Conservation (phyloP, 108 stramenopile genomes). For the Cyclotella atomus region DNA sequence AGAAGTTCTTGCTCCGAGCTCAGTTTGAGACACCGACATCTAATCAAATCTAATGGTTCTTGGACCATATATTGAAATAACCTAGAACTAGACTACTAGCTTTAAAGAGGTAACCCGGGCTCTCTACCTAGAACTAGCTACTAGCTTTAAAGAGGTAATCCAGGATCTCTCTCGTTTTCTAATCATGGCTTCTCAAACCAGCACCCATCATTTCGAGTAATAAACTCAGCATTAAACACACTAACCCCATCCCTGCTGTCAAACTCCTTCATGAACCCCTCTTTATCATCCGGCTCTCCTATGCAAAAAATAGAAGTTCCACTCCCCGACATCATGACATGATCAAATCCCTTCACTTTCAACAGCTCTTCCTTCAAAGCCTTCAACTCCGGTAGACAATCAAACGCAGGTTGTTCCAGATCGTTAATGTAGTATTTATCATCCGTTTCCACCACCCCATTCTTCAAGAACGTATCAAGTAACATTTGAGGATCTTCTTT, state of each 20-base stretch:
- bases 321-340: constrained; percentile 89
- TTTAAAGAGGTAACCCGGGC: too few species aligned
- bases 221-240: constrained; percentile 76
- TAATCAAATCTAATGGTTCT: too few species aligned
- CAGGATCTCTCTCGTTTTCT: too few species aligned
- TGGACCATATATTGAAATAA: too few species aligned
- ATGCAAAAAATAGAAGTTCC: constrained; percentile 89
- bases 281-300: constrained; percentile 70
- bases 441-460: constrained; percentile 60
- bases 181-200: constrained; percentile 37
- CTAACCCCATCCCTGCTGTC: constrained; percentile 57
- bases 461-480: constrained; percentile 60
- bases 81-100: too few species aligned
- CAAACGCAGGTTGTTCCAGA: constrained; percentile 85
- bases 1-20: constrained; percentile 53
- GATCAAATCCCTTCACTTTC: constrained; percentile 70
- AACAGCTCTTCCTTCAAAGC: constrained; percentile 66
- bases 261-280: constrained; percentile 64
- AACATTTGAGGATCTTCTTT: constrained; percentile 68
- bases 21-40: too few species aligned
- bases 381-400: constrained; percentile 68
- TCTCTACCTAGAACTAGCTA: too few species aligned
- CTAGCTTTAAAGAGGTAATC: too few species aligned
- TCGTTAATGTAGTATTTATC: constrained; percentile 78
- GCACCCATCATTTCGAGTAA: constrained; percentile 36